phyloP scores from a whole-genome alignment of 768 basidiomycete species.

The Boletus pseudo-olivaceus region DNA sequence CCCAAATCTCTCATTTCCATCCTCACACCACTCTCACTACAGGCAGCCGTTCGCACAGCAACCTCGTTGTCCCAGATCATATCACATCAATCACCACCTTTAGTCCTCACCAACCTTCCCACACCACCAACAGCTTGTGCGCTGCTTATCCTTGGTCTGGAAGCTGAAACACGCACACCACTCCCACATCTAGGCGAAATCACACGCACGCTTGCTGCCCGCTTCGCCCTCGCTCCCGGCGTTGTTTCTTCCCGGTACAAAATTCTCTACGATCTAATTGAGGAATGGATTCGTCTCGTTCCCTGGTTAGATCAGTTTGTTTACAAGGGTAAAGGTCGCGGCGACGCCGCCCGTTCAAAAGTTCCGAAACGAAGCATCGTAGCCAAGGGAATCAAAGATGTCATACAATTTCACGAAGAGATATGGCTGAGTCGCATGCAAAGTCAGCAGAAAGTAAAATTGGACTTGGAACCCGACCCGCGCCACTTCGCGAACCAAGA shows the following conservation, averaged over 20 bases:
- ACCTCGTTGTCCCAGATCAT: constrained; percentile 43
- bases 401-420: constrained; percentile 64
- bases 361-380: constrained; percentile 61
- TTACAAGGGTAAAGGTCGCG: constrained; percentile 30
- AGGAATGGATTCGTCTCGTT: constrained; percentile 57
- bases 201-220: constrained; percentile 51
- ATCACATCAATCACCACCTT: constrained; percentile 37
- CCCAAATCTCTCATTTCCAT: constrained; percentile 34
- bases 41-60: constrained; percentile 40
- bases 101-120: constrained; percentile 40
- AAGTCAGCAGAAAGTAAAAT: constrained; percentile 31
- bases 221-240: constrained; percentile 47
- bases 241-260: constrained; percentile 71
- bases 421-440: constrained; percentile 46
- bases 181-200: constrained; percentile 55
- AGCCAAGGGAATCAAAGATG: constrained; percentile 66
- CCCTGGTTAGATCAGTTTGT: constrained; percentile 70
- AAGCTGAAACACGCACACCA: constrained; percentile 56
- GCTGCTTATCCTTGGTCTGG: constrained; percentile 63
- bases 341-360: constrained; percentile 50
- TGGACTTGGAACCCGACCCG: constrained; percentile 38
- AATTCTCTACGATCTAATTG: constrained; percentile 55
- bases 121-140: constrained; percentile 60
- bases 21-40: constrained; percentile 38
- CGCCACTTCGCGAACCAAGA: constrained; percentile 31